phyloP scores from a whole-genome alignment of 257 asterid species.

The Fraxinus anomala region DNA sequence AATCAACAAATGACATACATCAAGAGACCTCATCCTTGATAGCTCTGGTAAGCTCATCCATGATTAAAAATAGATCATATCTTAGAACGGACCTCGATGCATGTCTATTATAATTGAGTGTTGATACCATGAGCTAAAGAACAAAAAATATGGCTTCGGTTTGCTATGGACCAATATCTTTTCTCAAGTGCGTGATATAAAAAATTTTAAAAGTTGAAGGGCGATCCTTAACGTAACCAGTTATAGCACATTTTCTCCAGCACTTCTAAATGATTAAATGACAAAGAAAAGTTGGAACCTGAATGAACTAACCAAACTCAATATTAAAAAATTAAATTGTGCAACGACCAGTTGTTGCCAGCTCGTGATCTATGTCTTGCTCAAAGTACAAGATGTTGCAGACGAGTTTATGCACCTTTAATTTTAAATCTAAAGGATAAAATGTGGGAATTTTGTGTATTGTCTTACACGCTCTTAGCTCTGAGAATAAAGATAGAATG shows the following conservation, averaged over 20 bases:
- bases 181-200: constrained; percentile 4
- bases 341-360: background rate
- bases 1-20: background rate
- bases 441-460: background rate
- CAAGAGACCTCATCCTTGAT: background rate
- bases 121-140: background rate
- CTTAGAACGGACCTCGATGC: background rate
- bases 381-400: background rate
- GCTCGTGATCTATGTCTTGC: background rate
- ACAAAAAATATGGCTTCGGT: background rate
- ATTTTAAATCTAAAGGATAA: background rate
- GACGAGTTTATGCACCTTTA: background rate
- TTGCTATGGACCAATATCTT: constrained; percentile 1
- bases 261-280: constrained; percentile 3
- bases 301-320: background rate
- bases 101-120: background rate
- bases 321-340: background rate
- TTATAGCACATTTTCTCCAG: constrained; percentile 4
- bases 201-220: background rate
- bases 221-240: background rate
- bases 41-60: background rate
- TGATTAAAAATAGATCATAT: background rate
- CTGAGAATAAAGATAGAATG: constrained; percentile 2
- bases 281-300: background rate
- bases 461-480: background rate